These are phyloP conservation scores for Rhizophora mangle DNA, from an alignment of 345 rosid genomes.

Conservation along the genomic window DNA sequence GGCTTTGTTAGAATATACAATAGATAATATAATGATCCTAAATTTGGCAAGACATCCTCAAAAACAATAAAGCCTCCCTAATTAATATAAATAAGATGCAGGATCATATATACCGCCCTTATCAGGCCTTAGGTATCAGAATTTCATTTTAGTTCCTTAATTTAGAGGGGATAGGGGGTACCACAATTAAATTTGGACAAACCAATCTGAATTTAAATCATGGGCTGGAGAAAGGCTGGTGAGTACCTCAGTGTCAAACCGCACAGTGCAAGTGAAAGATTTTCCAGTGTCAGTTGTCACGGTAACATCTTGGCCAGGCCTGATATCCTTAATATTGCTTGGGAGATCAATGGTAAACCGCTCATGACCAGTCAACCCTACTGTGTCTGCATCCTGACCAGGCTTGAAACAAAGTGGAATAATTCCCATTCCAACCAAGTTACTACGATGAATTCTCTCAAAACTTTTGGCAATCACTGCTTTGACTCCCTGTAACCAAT, in stretches of 20 bases:
- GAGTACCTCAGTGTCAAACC: slow-evolving; percentile 95
- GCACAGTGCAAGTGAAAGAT: slow-evolving; percentile 83
- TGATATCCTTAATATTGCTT: slow-evolving; percentile 57
- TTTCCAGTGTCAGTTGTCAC: slow-evolving; percentile 81
- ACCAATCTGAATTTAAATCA: background rate
- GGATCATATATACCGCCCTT: too few relatives aligned
- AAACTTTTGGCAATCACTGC: slow-evolving; percentile 98
- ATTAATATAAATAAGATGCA: too few relatives aligned
- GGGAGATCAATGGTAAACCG: slow-evolving; percentile 89
- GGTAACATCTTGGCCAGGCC: slow-evolving; percentile 92
- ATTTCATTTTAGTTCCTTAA: background rate
- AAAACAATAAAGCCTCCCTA: too few relatives aligned
- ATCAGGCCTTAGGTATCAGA: background rate
- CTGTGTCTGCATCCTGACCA: slow-evolving; percentile 88
- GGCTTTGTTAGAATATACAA: too few relatives aligned
- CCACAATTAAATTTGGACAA: background rate
- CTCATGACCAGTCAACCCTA: slow-evolving; percentile 88
- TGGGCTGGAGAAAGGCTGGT: background rate
- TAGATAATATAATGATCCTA: too few relatives aligned
- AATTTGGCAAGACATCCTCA: too few relatives aligned
- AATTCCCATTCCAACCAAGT: slow-evolving; percentile 98
- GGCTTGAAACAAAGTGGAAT: slow-evolving; percentile 89
- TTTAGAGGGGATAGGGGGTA: background rate
- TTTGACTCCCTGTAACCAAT: slow-evolving; percentile 71
- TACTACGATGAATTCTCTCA: slow-evolving; percentile 97